Percentiles rank a stretch among this genome's conserved stretches.
phyloP scores from a whole-genome alignment of 1,284 basidiomycete genomes.

The Malassezia sp. region DNA sequence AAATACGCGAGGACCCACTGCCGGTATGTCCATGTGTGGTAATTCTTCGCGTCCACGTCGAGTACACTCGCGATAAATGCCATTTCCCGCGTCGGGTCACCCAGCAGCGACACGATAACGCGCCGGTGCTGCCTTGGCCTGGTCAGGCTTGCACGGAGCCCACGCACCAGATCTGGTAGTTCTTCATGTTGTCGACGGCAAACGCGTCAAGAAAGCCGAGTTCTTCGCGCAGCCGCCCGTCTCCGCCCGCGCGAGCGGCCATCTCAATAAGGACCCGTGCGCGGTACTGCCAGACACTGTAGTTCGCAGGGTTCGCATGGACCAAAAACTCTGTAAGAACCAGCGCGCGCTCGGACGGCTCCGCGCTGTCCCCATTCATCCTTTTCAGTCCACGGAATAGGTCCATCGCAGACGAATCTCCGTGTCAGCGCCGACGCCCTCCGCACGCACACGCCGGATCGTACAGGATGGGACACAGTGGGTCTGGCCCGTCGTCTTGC shows the following conservation, averaged over 20 bases:
- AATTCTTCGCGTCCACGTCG: slow-evolving; percentile 35
- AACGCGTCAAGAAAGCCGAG: slow-evolving; percentile 29
- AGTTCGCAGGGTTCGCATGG: slow-evolving; percentile 32
- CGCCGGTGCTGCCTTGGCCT: slow-evolving; percentile 30
- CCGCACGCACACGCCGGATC: slow-evolving; percentile 21
- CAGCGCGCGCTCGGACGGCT: slow-evolving; percentile 26
- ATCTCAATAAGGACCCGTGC: slow-evolving; percentile 27
- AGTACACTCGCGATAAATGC: slow-evolving; percentile 25
- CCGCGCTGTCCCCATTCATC: slow-evolving; percentile 9
- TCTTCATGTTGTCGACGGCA: slow-evolving; percentile 37
- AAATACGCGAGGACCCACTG: slow-evolving; percentile 40
- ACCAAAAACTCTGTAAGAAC: slow-evolving; percentile 33
- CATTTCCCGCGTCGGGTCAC: slow-evolving; percentile 26
- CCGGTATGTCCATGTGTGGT: slow-evolving; percentile 44
- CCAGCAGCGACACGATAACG: slow-evolving; percentile 24
- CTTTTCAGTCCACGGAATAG: slow-evolving; percentile 30
- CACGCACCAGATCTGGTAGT: slow-evolving; percentile 39
- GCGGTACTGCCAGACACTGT: slow-evolving; percentile 38
- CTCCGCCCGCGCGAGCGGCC: not conserved
- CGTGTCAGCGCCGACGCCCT: not conserved
- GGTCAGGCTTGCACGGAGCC: not conserved
- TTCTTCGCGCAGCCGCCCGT: slow-evolving; percentile 19
- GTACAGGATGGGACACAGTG: slow-evolving; percentile 42
- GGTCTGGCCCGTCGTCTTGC: slow-evolving; percentile 30
- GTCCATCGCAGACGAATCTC: slow-evolving; percentile 37